Percentiles rank a stretch among this genome's conserved stretches.
Conservation (phyloP, 225 moss, liverwort and hornwort genomes). For the Bryum argenteum region DNA sequence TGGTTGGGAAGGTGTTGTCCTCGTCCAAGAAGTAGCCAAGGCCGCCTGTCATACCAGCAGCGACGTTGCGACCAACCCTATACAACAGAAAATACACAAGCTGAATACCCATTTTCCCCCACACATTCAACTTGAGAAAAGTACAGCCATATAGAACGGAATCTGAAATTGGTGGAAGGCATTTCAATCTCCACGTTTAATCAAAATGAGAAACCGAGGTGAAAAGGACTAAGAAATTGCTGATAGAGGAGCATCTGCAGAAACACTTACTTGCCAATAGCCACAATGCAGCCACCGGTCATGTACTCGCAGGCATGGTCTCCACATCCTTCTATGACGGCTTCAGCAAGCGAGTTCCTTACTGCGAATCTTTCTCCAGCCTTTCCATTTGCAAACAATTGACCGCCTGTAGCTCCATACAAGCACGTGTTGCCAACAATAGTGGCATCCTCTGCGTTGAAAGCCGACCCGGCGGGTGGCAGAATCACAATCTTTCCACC, state of each 20-base stretch:
- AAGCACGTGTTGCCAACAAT: constrained; percentile 95
- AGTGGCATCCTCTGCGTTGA: constrained; percentile 77
- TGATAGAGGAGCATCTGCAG: background rate
- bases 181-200: too few species aligned
- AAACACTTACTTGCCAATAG: constrained; percentile 87
- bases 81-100: constrained; percentile 9
- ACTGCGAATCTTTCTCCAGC: constrained; percentile 99
- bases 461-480: constrained; percentile 56
- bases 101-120: background rate
- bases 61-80: constrained; percentile 97
- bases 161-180: background rate
- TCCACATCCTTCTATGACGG: constrained; percentile 92
- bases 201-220: too few species aligned
- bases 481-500: constrained; percentile 88
- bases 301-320: constrained; percentile 99
- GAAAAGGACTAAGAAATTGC: too few species aligned
- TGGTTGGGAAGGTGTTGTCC: constrained; percentile 73
- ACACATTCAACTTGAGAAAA: background rate
- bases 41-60: constrained; percentile 98
- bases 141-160: background rate
- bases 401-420: constrained; percentile 99
- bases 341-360: constrained; percentile 91
- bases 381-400: constrained; percentile 86
- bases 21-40: constrained; percentile 93
- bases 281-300: constrained; percentile 96